Evolutionary conservation across 2,329 filamentous ascomycete species (phyloP), one percentile per base, ranked within the genome.

Genomic region (Juglanconis oblonga): DNA sequence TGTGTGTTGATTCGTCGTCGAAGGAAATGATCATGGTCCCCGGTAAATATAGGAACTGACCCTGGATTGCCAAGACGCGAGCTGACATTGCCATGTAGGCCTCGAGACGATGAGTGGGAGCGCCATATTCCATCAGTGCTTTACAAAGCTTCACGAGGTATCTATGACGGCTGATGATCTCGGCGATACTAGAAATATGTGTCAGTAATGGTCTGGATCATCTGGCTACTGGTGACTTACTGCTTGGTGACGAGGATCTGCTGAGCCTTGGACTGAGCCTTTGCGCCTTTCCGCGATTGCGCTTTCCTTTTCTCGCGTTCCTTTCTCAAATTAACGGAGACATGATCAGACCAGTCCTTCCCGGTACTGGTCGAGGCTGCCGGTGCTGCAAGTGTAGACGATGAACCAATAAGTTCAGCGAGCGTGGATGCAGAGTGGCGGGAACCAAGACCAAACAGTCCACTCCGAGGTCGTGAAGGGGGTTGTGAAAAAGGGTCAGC

Each of bases 1-100:
- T 92, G 68, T 92, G 89, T 0, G 89, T 91, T 0, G 76, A 74
- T 64, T 76, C 79, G 72, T 94, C 90, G 68, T 90, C 92, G 69
- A 97, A 97, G 4, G 91, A 94, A 70, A 97, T 89, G 59, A 97
- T 90, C 93, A 97, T 97, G 69, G 91, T 96, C 0, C 91, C 91
- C 0, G 93, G 92, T 35, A 97, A 85, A 71, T 97, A 97, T 29
- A 97, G 77, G 67, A 95, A 97, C 68, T 96, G 92, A 5, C 89
- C 89, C 65, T 96, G 90, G 14, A 97, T 93, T 72, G 93, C 90
- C 42, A 97, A 82, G 1, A 95, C 90, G n/a, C 90, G 84, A 1
- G 93, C 88, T 8, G 90, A 92, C 90, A 94, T 96, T 64, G 84
- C 87, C 85, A 97, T 88, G 72, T 96, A 97, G 71, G 96, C 90